Evolutionary conservation across 495 filamentous ascomycete genomes (phyloP), one percentile per base, ranked within the genome.

Genomic region (Aspergillus egyptiacus): DNA sequence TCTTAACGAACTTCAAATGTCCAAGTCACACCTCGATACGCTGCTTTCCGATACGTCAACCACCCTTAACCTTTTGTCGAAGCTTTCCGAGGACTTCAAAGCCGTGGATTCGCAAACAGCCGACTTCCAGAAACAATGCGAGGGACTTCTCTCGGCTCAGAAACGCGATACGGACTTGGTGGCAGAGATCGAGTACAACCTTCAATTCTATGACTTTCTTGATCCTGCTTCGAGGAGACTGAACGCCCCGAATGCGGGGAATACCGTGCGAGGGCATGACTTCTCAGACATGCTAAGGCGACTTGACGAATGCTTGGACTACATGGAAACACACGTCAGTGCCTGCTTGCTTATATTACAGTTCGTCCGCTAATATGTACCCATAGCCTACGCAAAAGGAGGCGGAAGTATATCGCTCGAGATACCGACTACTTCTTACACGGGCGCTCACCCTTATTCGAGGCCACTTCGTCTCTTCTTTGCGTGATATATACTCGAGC

Each of bases 171-270:
- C 84, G 40, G 74, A 75, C 27, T 72, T 97, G 30, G 86, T 89
- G 1, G 82, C 91, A 53, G 82, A 85, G 23, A 85, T 99, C 36
- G 84, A 85, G 6, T 80, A 84, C 22, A 94, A 95, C 53, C 74
- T 96, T 5, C 82, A 89, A 53, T 96, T 95, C 62, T 99, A 96
- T 61, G 80, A 83, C 17, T 94, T 91, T 61, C 76, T 97, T 17
- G 93, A 96, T 49, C 90, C 85, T 40, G 87, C 91, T 39, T 96
- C 90, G 9, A 78, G 89, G 42, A 78, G 86, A 22, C 79, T 98
- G 33, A 96, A 96, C 73, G 90, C 90, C 18, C 93, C 94, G 7
- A 89, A 90, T 11, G 89, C 90, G 17, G 81, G 84, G 24, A 90
- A 82, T 54, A 77, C 89, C 34, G 89, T 91, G 31, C 84, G 87